Conservation (phyloP, 208 protist species). For the Acanthamoeba triangularis region DNA sequence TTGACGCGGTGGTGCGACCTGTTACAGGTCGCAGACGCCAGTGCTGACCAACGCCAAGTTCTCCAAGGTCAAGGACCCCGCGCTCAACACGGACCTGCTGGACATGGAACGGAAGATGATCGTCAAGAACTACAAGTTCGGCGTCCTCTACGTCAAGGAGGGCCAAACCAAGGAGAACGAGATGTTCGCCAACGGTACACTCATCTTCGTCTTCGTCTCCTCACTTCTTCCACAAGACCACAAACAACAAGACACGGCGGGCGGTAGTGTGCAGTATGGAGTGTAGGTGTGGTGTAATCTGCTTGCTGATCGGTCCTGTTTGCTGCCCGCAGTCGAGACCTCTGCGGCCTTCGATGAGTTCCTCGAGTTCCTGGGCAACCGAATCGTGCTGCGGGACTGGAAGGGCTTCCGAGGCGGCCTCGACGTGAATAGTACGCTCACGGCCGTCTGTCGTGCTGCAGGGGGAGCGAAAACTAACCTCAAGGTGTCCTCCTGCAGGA, state of each 20-base stretch:
- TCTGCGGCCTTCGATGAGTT: constrained; percentile 40
- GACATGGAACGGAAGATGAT: constrained; percentile 77
- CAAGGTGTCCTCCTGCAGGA: not conserved
- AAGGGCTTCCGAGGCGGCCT: constrained; percentile 62
- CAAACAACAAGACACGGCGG: not conserved
- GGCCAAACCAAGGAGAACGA: constrained; percentile 72
- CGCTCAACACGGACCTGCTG: not conserved
- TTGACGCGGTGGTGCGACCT: too few relatives aligned
- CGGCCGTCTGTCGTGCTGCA: not conserved
- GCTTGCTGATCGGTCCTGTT: too few relatives aligned
- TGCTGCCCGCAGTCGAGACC: not conserved
- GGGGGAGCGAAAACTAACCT: too few relatives aligned
- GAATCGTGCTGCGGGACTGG: constrained; percentile 35
- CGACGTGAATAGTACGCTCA: constrained; percentile 26
- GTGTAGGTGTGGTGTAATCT: too few relatives aligned
- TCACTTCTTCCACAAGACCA: not conserved
- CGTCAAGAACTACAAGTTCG: constrained; percentile 81
- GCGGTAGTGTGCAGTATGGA: too few relatives aligned
- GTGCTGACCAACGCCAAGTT: constrained; percentile 5
- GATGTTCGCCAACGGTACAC: constrained; percentile 22
- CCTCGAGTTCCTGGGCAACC: constrained; percentile 31
- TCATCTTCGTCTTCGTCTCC: not conserved
- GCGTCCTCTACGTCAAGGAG: constrained; percentile 77
- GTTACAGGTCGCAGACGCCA: not conserved
- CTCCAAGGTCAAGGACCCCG: constrained; percentile 24